Evolutionary conservation across 305 asterid species (phyloP).

Genomic region (Fraxinus floribunda): DNA sequence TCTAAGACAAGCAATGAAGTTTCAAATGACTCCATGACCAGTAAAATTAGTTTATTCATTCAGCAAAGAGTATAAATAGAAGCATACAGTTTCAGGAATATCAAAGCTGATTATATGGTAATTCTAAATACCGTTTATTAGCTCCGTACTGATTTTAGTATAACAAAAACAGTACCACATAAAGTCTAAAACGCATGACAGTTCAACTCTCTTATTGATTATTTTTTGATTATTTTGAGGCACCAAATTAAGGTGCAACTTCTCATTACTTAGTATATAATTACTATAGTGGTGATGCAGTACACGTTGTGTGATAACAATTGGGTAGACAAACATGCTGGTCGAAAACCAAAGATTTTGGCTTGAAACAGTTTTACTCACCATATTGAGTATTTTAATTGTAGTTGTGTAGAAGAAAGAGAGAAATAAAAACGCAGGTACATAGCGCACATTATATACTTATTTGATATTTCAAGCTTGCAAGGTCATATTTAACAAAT

Average conservation of each 20-base stretch:
- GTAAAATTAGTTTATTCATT: not conserved
- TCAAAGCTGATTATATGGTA: not conserved
- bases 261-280: not conserved
- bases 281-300: not conserved
- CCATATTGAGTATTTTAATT: not conserved
- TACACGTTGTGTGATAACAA: not conserved
- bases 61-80: not conserved
- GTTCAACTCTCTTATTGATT: not conserved
- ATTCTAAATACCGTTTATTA: not conserved
- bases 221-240: not conserved
- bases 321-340: not conserved
- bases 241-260: not conserved
- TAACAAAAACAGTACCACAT: not conserved
- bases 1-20: conserved; percentile 46
- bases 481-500: not conserved
- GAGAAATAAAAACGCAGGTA: not conserved
- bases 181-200: not conserved
- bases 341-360: not conserved
- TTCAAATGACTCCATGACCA: conserved; percentile 22
- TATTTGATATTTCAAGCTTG: not conserved
- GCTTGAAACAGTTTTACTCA: not conserved
- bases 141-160: not conserved
- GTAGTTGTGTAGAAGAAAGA: not conserved
- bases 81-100: not conserved
- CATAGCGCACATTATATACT: not conserved